Conservation (phyloP, 2,329 filamentous ascomycete genomes). For the Mycosphaerella arachidis region DNA sequence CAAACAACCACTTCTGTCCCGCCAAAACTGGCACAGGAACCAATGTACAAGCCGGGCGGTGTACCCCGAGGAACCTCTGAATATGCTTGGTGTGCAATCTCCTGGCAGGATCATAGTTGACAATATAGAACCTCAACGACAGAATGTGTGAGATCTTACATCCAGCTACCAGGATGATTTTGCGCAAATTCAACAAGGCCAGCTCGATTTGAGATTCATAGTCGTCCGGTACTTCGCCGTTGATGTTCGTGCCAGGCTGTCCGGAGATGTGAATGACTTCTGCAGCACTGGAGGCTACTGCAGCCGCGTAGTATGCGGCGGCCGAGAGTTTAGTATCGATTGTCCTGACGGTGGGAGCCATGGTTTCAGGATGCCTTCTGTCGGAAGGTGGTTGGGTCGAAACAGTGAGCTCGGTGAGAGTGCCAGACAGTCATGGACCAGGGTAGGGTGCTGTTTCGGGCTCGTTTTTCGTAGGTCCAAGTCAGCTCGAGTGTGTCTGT, state of each 20-base stretch:
- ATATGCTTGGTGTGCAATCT: slow-evolving; percentile 38
- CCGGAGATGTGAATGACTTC: slow-evolving; percentile 5
- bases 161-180: slow-evolving; percentile 29
- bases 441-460: too few species aligned
- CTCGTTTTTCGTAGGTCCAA: too few species aligned
- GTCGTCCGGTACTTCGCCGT: background rate
- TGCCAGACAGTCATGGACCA: background rate
- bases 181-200: slow-evolving; percentile 2
- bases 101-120: slow-evolving; percentile 39
- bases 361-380: background rate
- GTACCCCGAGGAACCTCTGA: slow-evolving; percentile 36
- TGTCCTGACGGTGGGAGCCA: background rate
- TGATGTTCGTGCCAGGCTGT: background rate
- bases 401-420: background rate
- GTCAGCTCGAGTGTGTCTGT: too few species aligned
- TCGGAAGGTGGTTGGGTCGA: background rate
- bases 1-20: slow-evolving; percentile 38
- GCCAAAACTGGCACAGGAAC: slow-evolving; percentile 42
- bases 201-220: slow-evolving; percentile 5
- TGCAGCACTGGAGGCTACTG: background rate
- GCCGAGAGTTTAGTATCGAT: background rate
- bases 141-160: slow-evolving; percentile 37
- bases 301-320: background rate
- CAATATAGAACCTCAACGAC: slow-evolving; percentile 43
- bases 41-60: slow-evolving; percentile 42